Conservation (phyloP, 306 rosid genomes). For the Vigna hirtella region DNA sequence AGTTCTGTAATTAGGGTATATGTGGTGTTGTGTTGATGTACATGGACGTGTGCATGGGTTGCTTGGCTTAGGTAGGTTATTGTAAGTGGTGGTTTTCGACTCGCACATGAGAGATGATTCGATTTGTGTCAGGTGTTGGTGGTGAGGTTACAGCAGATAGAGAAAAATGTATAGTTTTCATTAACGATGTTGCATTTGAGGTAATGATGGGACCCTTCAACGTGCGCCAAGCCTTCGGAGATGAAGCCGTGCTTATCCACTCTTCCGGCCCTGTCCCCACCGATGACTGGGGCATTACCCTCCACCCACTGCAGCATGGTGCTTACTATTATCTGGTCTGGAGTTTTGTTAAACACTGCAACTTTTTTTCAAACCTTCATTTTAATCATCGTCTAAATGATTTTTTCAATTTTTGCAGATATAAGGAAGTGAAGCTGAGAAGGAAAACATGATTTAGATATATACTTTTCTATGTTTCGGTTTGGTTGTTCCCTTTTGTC, state of each 20-base stretch:
- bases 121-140: conserved; percentile 57
- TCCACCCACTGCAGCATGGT: conserved; percentile 79
- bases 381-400: not conserved
- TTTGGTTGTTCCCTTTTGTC: conserved; percentile 1
- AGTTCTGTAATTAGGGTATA: not conserved
- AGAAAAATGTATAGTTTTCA: conserved; percentile 66
- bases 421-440: conserved; percentile 44
- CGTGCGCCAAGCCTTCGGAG: conserved; percentile 81
- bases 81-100: not conserved
- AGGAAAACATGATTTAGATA: conserved; percentile 23
- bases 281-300: conserved; percentile 84
- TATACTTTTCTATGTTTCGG: not conserved
- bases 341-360: not conserved
- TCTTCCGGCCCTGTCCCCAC: conserved; percentile 79
- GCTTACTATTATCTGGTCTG: conserved; percentile 80
- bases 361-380: not conserved
- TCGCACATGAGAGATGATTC: conserved; percentile 35
- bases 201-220: conserved; percentile 68
- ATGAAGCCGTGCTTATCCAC: conserved; percentile 64
- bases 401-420: conserved; percentile 47
- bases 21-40: not conserved
- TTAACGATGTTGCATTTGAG: conserved; percentile 72
- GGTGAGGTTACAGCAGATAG: conserved; percentile 42
- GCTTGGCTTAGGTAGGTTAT: not conserved
- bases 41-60: conserved; percentile 76